Evolutionary conservation across 2,329 filamentous ascomycete genomes (phyloP).

Genomic region (Claviceps monticola): DNA sequence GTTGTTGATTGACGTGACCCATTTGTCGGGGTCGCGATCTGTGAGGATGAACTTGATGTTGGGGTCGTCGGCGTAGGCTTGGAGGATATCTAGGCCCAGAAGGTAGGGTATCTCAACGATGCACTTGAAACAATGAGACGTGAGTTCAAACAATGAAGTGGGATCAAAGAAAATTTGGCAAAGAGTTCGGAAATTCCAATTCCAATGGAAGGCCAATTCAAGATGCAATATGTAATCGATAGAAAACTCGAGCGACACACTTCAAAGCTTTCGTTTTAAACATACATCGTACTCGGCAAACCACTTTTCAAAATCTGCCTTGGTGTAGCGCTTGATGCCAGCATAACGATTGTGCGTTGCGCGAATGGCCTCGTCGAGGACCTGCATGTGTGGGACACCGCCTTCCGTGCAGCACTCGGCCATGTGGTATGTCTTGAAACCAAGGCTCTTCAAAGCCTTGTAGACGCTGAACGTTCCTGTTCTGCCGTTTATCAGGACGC

Average conservation of each 20-base stretch:
- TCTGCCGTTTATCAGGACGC: constrained; percentile 8
- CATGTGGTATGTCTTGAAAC: constrained; percentile 24
- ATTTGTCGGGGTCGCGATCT: constrained; percentile 21
- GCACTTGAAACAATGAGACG: constrained; percentile 1
- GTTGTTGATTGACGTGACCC: constrained; percentile 15
- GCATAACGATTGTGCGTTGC: constrained; percentile 14
- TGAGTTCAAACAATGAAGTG: too few relatives aligned
- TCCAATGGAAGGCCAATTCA: too few relatives aligned
- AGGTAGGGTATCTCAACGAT: constrained; percentile 10
- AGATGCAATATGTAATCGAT: not conserved
- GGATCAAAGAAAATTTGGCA: too few relatives aligned
- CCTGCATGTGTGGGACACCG: constrained; percentile 9
- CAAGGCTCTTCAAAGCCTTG: constrained; percentile 18
- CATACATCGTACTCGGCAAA: constrained; percentile 24
- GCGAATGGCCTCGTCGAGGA: constrained; percentile 17
- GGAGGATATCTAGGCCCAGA: constrained; percentile 15
- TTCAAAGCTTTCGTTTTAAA: not conserved
- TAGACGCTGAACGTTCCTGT: constrained; percentile 17
- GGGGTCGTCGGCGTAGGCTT: constrained; percentile 17
- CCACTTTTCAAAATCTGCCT: constrained; percentile 26
- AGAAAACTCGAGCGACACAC: not conserved
- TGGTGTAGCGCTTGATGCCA: constrained; percentile 1
- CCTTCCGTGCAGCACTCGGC: constrained; percentile 15
- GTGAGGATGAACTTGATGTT: constrained; percentile 23
- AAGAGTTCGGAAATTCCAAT: too few relatives aligned